A percentile compares a stretch with the other conserved stretches of the same genome.
These are phyloP conservation scores for Aspergillus alliaceus DNA, from an alignment of 2,329 filamentous ascomycete genomes.

Conservation along the genomic window DNA sequence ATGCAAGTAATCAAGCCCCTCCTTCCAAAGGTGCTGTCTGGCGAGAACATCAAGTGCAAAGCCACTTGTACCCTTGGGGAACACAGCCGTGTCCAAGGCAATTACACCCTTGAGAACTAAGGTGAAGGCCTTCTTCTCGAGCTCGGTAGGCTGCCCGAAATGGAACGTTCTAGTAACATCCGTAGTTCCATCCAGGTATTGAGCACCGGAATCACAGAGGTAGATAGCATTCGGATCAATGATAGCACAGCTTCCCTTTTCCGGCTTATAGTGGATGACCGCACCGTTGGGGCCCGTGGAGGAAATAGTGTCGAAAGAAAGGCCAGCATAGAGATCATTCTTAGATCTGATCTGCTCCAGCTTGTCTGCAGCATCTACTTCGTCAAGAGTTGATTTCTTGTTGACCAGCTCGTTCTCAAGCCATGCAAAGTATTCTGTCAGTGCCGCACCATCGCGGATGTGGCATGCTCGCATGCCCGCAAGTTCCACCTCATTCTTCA, in stretches of 20 bases:
- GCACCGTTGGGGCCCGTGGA: slow-evolving; percentile 91
- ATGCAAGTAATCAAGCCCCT: slow-evolving; percentile 92
- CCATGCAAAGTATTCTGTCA: slow-evolving; percentile 95
- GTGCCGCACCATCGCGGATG: slow-evolving; percentile 84
- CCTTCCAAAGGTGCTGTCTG: slow-evolving; percentile 87
- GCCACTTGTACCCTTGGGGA: slow-evolving; percentile 92
- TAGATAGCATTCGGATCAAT: slow-evolving; percentile 88
- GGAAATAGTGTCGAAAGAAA: slow-evolving; percentile 95
- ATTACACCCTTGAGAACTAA: slow-evolving; percentile 94
- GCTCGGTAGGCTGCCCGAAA: slow-evolving; percentile 78
- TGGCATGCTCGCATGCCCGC: slow-evolving; percentile 94
- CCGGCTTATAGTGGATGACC: slow-evolving; percentile 92
- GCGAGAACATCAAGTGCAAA: slow-evolving; percentile 88
- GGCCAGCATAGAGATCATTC: slow-evolving; percentile 75
- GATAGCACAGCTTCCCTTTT: slow-evolving; percentile 74
- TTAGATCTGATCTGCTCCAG: slow-evolving; percentile 65
- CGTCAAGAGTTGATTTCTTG: slow-evolving; percentile 74
- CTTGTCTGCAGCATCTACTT: slow-evolving; percentile 89
- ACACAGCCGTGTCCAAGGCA: slow-evolving; percentile 78
- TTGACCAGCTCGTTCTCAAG: slow-evolving; percentile 81
- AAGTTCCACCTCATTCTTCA: slow-evolving; percentile 89
- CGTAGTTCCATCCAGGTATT: slow-evolving; percentile 92
- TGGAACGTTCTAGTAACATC: slow-evolving; percentile 93
- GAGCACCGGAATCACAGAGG: slow-evolving; percentile 95
- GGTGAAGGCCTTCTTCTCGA: slow-evolving; percentile 87